phyloP scores from a whole-genome alignment of 2,329 filamentous ascomycete species.

The Samsoniella hepiali region DNA sequence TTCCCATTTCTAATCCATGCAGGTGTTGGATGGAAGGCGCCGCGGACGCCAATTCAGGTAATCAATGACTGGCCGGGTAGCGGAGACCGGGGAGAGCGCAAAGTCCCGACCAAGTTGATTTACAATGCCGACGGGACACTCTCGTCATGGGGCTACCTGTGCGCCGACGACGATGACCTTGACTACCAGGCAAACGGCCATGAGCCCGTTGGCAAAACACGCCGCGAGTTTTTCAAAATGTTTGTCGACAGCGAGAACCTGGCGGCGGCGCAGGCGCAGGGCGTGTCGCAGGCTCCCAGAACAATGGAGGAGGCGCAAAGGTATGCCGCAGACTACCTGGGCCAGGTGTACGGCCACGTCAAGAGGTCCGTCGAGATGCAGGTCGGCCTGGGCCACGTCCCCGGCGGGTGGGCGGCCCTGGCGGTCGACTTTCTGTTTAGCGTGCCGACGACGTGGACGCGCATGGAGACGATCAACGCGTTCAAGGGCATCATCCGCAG shows the following conservation, averaged over 20 bases:
- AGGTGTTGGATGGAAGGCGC: constrained; percentile 39
- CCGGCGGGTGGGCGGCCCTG: constrained; percentile 42
- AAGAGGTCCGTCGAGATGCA: constrained; percentile 43
- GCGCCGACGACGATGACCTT: constrained; percentile 43
- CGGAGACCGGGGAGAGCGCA: constrained; percentile 51
- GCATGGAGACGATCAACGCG: constrained; percentile 46
- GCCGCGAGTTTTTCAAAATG: constrained; percentile 54
- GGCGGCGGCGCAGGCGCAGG: constrained; percentile 39
- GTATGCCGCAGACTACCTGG: constrained; percentile 48
- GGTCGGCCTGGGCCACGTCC: constrained; percentile 33
- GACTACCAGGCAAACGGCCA: constrained; percentile 25
- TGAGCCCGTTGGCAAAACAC: constrained; percentile 29
- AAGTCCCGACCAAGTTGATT: constrained; percentile 50
- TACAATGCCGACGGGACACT: constrained; percentile 42
- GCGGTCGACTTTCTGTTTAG: constrained; percentile 53
- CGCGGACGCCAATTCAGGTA: constrained; percentile 41
- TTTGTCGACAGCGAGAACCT: constrained; percentile 48
- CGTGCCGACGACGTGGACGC: constrained; percentile 56
- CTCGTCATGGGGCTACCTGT: constrained; percentile 53
- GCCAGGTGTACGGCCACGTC: constrained; percentile 47
- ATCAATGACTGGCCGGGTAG: constrained; percentile 54
- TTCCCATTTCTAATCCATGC: constrained; percentile 2
- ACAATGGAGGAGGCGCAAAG: constrained; percentile 42
- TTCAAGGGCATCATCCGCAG: constrained; percentile 46
- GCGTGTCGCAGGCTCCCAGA: constrained; percentile 41